Percentiles rank a stretch among this genome's conserved stretches.
These are phyloP conservation scores for Colletotrichum echinochloae DNA, from an alignment of 2,329 filamentous ascomycete species.

Conservation along the genomic window DNA sequence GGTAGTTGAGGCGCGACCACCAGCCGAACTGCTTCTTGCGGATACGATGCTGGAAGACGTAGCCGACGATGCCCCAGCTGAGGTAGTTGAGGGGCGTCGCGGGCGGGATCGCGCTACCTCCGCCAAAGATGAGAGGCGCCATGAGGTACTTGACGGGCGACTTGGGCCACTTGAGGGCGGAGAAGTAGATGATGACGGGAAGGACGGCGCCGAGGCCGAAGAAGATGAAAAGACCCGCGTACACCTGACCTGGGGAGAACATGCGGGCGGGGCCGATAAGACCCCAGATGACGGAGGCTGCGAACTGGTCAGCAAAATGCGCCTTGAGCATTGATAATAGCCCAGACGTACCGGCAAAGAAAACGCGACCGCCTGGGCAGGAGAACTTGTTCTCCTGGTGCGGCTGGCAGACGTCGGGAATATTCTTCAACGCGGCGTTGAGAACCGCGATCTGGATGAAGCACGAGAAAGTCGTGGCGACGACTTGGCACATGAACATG, in stretches of 20 bases:
- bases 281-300: slow-evolving; percentile 76
- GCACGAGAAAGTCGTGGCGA: slow-evolving; percentile 74
- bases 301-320: slow-evolving; percentile 10
- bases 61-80: slow-evolving; percentile 78
- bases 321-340: not conserved
- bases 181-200: slow-evolving; percentile 65
- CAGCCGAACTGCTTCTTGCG: slow-evolving; percentile 73
- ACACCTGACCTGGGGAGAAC: slow-evolving; percentile 72
- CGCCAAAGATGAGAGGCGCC: slow-evolving; percentile 73
- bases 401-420: slow-evolving; percentile 72
- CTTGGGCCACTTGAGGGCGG: slow-evolving; percentile 62
- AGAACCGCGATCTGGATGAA: slow-evolving; percentile 75
- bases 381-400: slow-evolving; percentile 70
- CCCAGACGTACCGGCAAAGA: slow-evolving; percentile 65
- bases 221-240: slow-evolving; percentile 70
- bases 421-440: slow-evolving; percentile 70
- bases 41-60: slow-evolving; percentile 76
- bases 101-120: slow-evolving; percentile 68
- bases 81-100: slow-evolving; percentile 81
- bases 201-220: slow-evolving; percentile 67
- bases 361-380: slow-evolving; percentile 72
- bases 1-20: slow-evolving; percentile 81
- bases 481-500: slow-evolving; percentile 75
- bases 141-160: slow-evolving; percentile 66
- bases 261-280: slow-evolving; percentile 73